Evolutionary conservation across 2,329 filamentous ascomycete genomes (phyloP).

Genomic region (Paradendryphiella salina): DNA sequence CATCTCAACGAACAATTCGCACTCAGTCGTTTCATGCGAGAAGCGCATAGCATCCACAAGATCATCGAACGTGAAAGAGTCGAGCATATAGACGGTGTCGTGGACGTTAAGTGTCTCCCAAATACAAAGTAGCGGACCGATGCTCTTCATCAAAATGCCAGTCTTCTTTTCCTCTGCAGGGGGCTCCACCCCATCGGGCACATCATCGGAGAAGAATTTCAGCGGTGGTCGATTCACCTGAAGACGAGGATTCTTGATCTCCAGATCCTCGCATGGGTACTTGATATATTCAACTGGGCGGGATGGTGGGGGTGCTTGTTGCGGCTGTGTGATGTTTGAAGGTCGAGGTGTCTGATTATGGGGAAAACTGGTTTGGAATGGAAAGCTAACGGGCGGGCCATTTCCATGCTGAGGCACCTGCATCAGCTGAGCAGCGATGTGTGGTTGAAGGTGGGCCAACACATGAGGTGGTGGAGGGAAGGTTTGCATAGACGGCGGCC

Average conservation of each 20-base stretch:
- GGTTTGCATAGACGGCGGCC: constrained; percentile 6
- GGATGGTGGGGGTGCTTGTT: constrained; percentile 56
- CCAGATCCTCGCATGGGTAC: constrained; percentile 93
- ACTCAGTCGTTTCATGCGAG: constrained; percentile 71
- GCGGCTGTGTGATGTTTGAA: constrained; percentile 52
- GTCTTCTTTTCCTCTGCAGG: constrained; percentile 44
- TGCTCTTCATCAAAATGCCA: constrained; percentile 77
- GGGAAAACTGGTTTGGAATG: constrained; percentile 48
- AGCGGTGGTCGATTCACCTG: constrained; percentile 71
- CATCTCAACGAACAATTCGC: constrained; percentile 85
- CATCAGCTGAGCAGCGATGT: constrained; percentile 24
- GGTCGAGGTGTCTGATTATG: constrained; percentile 44
- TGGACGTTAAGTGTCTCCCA: constrained; percentile 99
- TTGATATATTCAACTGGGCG: constrained; percentile 65
- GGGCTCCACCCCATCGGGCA: constrained; percentile 46
- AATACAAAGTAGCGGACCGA: constrained; percentile 83
- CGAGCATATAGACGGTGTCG: constrained; percentile 87
- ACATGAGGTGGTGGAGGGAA: constrained; percentile 14
- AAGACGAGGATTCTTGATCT: constrained; percentile 69
- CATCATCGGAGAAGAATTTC: constrained; percentile 73
- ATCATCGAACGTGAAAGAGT: constrained; percentile 98
- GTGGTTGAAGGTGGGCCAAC: constrained; percentile 23
- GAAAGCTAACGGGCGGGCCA: constrained; percentile 28
- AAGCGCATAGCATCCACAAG: constrained; percentile 86
- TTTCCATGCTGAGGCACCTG: constrained; percentile 24